Base-by-base conservation (phyloP, 2,329 filamentous ascomycete species). In the Westerdykella aurantiaca region DNA sequence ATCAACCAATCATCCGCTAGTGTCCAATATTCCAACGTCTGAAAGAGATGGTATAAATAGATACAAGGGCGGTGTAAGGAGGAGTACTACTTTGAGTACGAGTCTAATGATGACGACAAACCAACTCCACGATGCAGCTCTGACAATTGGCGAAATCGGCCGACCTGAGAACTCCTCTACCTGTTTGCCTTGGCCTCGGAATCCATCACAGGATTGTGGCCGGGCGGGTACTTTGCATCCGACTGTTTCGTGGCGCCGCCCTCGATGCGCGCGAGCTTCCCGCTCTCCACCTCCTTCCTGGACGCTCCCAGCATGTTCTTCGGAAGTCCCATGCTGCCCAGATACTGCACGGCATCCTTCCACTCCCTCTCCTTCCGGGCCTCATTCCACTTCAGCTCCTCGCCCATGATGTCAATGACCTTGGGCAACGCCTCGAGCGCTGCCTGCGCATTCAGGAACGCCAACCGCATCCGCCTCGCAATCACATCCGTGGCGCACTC, bases 401-500 rank as follows among this genome's bases (percentile, higher is more conserved):
- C 80, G 29, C 74, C 78, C 89, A 96, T 95, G 47, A 95, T 78
- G 64, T 96, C 89, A 59, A 96, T 93, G 45, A 96, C 81, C 45
- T 72, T 78, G 5, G 91, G 90, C 37, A 95, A 76, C 1, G 88
- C 84, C 69, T 95, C 88, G 9, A 95, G 79, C 1, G 89, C 85
- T 10, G 90, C 90, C 67, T 95, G 88, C 5, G 89, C 89, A 63
- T 95, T 95, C 54, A 96, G 71, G 72, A 96, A 97, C 7, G 89
- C 86, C 44, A 96, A 72, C 44, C 91, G 77, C 34, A 86, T 96
- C 49, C 90, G 78, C 46, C 91, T 80, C 2, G 89, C 90, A 38
- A 96, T 74, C 11, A 96, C 85, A 63, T 96, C 90, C 13, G 90
- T 84, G 1, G 88, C 88, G 3, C 88, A 94, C 68, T 95, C 87